Conservation (phyloP, 1,284 basidiomycete genomes). For the Boletus albobrunnescens region DNA sequence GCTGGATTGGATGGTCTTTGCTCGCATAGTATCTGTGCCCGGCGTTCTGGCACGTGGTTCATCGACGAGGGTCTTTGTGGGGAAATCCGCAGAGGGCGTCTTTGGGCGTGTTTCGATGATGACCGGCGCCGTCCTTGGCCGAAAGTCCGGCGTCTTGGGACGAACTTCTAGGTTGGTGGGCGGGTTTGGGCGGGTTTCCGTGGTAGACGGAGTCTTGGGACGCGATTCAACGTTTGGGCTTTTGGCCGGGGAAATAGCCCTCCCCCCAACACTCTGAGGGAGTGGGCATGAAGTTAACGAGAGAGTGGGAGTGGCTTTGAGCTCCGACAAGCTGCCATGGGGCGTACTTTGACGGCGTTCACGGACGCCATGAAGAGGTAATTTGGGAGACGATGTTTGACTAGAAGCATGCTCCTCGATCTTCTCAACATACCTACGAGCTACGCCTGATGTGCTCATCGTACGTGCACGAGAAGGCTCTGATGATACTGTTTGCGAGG, state of each 20-base stretch:
- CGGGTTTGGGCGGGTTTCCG: conserved; percentile 14
- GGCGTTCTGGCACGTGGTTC: conserved; percentile 24
- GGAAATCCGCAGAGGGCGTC: conserved; percentile 19
- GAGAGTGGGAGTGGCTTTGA: conserved; percentile 39
- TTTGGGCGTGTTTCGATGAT: conserved; percentile 23
- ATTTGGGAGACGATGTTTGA: conserved; percentile 18
- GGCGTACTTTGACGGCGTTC: conserved; percentile 38
- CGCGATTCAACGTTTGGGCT: conserved; percentile 15
- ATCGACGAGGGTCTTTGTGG: conserved; percentile 11
- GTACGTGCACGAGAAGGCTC: conserved; percentile 30
- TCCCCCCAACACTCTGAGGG: conserved; percentile 18
- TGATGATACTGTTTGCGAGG: conserved; percentile 6
- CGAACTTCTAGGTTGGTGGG: conserved; percentile 8
- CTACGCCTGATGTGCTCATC: conserved; percentile 34
- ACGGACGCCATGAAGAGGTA: conserved; percentile 21
- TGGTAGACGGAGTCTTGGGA: conserved; percentile 16
- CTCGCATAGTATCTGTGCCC: conserved; percentile 13
- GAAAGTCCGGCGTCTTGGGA: conserved; percentile 20
- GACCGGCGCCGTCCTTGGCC: conserved; percentile 9
- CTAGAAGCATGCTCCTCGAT: conserved; percentile 26
- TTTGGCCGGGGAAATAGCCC: conserved; percentile 12
- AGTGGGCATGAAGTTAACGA: conserved; percentile 28
- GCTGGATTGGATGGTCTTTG: conserved; percentile 22
- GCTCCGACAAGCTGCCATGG: conserved; percentile 27
- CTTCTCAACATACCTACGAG: conserved; percentile 37